Evolutionary conservation across 2,329 filamentous ascomycete species (phyloP).

Genomic region (Aspergillus pseudoterreus): DNA sequence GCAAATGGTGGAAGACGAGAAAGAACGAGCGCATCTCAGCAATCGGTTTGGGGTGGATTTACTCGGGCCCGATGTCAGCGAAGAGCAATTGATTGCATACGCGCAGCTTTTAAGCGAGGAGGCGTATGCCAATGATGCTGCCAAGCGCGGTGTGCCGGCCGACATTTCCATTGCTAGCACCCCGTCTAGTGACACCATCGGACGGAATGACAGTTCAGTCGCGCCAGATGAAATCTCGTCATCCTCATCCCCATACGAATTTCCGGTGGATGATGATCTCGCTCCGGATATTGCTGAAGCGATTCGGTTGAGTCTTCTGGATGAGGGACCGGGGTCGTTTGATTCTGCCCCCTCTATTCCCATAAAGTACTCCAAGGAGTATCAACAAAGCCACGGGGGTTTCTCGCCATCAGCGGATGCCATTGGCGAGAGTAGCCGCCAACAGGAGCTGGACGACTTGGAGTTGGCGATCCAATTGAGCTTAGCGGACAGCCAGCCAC

Average conservation of each 20-base stretch:
- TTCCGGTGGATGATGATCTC: conserved; percentile 45
- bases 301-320: conserved; percentile 53
- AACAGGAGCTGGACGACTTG: conserved; percentile 53
- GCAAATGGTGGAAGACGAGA: conserved; percentile 64
- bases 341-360: conserved; percentile 26
- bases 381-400: conserved; percentile 12
- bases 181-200: conserved; percentile 34
- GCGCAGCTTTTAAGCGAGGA: conserved; percentile 62
- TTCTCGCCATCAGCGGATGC: conserved; percentile 14
- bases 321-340: conserved; percentile 20
- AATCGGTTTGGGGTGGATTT: conserved; percentile 82
- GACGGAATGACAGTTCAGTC: conserved; percentile 27
- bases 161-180: conserved; percentile 39
- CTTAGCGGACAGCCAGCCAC: conserved; percentile 57
- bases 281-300: conserved; percentile 61
- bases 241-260: conserved; percentile 32
- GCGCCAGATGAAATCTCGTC: conserved; percentile 29
- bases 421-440: conserved; percentile 34
- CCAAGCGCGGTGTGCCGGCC: conserved; percentile 42
- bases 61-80: conserved; percentile 52
- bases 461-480: conserved; percentile 62
- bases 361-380: conserved; percentile 33
- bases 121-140: conserved; percentile 48
- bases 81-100: conserved; percentile 62
- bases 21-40: conserved; percentile 67